Percentiles rank a stretch among this genome's conserved stretches.
These are phyloP conservation scores for Schizophyllum amplum DNA, from an alignment of 1,284 basidiomycete species.

Conservation along the genomic window DNA sequence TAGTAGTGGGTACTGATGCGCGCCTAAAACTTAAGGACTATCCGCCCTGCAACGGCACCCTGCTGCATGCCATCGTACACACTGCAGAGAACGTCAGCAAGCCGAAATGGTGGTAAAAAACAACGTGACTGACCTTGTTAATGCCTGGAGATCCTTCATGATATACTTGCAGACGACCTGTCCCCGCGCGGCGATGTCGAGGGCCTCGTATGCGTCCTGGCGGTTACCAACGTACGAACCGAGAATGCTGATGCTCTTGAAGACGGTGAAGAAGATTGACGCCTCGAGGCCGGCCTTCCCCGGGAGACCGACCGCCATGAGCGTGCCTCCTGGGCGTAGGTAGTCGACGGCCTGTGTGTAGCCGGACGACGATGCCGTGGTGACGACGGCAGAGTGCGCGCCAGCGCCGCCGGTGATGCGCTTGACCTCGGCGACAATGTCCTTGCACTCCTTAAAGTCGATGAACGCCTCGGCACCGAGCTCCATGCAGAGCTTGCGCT, in stretches of 20 bases:
- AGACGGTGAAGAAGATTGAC: conserved; percentile 70
- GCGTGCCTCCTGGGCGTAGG: conserved; percentile 50
- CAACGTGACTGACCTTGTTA: conserved; percentile 45
- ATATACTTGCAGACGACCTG: conserved; percentile 54
- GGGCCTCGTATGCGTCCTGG: conserved; percentile 67
- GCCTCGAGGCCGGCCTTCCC: conserved; percentile 48
- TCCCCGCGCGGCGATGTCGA: conserved; percentile 63
- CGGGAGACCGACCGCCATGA: conserved; percentile 73
- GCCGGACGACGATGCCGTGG: conserved; percentile 47
- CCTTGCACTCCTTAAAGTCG: conserved; percentile 61
- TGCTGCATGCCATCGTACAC: conserved; percentile 50
- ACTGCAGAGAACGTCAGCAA: conserved; percentile 15
- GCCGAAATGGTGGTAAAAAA: conserved; percentile 1
- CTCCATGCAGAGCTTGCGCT: conserved; percentile 56
- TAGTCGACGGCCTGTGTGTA: conserved; percentile 71
- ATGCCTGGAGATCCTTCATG: conserved; percentile 41
- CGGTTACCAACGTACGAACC: conserved; percentile 67
- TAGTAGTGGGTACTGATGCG: no score
- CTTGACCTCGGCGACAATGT: conserved; percentile 55
- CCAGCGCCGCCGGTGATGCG: conserved; percentile 62
- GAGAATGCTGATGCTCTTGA: conserved; percentile 30
- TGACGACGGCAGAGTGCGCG: conserved; percentile 68
- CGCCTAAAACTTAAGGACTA: conserved; percentile 46
- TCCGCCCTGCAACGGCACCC: conserved; percentile 52
- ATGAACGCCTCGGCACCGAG: conserved; percentile 77